Evolutionary conservation across 352 stramenopile genomes (phyloP), one percentile per base, ranked within the genome.

Genomic region (Blastocystis sp.): DNA sequence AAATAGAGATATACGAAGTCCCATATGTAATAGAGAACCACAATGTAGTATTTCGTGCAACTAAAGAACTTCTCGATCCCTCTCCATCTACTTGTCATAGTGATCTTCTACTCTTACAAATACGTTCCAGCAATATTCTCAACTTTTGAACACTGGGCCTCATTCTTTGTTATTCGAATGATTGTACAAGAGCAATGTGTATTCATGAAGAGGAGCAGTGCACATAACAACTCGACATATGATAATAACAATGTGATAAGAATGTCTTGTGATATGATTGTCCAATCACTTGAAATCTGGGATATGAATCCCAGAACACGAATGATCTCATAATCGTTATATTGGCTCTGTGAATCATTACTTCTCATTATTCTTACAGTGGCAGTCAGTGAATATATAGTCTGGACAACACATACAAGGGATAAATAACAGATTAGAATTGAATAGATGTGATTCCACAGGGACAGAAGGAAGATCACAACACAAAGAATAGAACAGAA

Each of bases 21-120:
- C 29, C 32, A 32, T 6, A 83, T 35, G 14, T 52, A 63, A 46
- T 83, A 83, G 1, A 83, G 42, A 37, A 65, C 21, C 51, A 83
- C 66, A 27, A 46, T 51, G n/a, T 83, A 83, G 46, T 83, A 83
- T 21, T 65, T 63, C 35, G 49, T 19, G 35, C 42, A 83, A 5
- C 24, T 29, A 5, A 83, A 43, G 2, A 5, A 19, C 46, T 83
- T 43, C 32, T 83, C 71, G 24, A 83, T 6, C 7, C 42, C 39
- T 37, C 51, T 63, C 71, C 71, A 83, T 52, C 71, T 83, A 83
- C 7, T n/a, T 0, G 39, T 80, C 27, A 80, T 3, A 12, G 4
- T 0, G 5, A 49, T 0, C 27, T 19, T 24, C 46, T 6, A 35
- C 19, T 49, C 16, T 1, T 21, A 83, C 71, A 83, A 1, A 19